Evolutionary conservation across 208 protist species (phyloP).

Genomic region (Jaenimonas drosophilae): DNA sequence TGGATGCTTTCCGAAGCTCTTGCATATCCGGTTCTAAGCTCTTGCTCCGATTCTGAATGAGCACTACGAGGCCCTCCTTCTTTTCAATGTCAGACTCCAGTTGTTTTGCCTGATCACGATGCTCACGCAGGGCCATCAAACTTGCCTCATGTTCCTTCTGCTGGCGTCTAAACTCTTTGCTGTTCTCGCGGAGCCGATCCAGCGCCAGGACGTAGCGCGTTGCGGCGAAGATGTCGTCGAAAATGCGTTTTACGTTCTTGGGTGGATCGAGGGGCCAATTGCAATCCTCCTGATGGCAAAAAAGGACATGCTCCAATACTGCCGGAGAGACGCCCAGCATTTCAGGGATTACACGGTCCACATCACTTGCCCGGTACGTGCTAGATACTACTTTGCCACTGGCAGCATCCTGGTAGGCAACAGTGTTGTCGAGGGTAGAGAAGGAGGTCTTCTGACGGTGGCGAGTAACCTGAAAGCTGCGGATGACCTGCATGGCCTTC

Average conservation of each 20-base stretch:
- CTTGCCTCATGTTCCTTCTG: conserved; percentile 76
- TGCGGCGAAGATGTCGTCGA: conserved; percentile 98
- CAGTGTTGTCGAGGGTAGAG: conserved; percentile 90
- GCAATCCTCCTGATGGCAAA: conserved; percentile 97
- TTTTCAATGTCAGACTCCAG: conserved; percentile 37
- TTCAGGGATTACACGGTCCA: conserved; percentile 94
- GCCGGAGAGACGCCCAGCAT: conserved; percentile 96
- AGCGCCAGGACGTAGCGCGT: conserved; percentile 91
- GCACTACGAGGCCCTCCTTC: conserved; percentile 41
- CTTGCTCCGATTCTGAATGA: conserved; percentile 26
- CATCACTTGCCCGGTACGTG: conserved; percentile 88
- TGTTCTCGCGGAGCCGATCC: conserved; percentile 75
- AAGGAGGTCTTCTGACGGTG: conserved; percentile 84
- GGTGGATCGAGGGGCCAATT: conserved; percentile 95
- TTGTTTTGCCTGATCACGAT: conserved; percentile 66
- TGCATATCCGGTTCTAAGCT: conserved; percentile 45
- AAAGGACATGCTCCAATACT: conserved; percentile 97
- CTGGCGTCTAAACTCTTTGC: conserved; percentile 75
- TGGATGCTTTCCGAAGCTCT: conserved; percentile 29
- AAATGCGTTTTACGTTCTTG: conserved; percentile 96
- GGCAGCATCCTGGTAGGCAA: conserved; percentile 85
- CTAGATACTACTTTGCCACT: conserved; percentile 75
- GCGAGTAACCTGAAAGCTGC: conserved; percentile 89
- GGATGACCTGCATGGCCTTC: conserved; percentile 85
- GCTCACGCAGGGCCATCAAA: conserved; percentile 65